Base-by-base conservation (phyloP, 2,329 filamentous ascomycete genomes). In the Pseudodiploospora longispora region DNA sequence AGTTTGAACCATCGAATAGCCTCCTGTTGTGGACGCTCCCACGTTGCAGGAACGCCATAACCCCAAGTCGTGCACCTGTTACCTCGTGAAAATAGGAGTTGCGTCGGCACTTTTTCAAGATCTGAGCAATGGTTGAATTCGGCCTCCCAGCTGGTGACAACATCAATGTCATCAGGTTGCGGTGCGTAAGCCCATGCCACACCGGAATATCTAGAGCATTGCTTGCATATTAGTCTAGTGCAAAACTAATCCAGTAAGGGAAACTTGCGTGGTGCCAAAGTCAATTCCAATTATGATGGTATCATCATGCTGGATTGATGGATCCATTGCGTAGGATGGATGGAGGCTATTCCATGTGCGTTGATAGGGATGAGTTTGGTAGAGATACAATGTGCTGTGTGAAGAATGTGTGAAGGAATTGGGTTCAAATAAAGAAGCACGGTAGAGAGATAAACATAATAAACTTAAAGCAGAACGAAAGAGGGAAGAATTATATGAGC, bases 241-340 rank as follows among this genome's bases (percentile, higher is more conserved):
- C 4, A n/a, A 27, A 10, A 3, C 28, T 29, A 30, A n/a, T 19
- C 19, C 19, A 19, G 19, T 19, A 4, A 6, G 4, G 1, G 6
- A 6, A 3, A 50, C 60, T 46, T 46, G 70, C 51, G 68, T 72
- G 0, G 69, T 72, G 1, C 67, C 68, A 31, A 71, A 70, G 33
- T 71, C 69, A 5, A 72, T 59, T 0, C 67, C 62, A 4, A 70
- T 47, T n/a, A 67, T 50, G 3, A 68, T 52, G 0, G 19, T 27
- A 33, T 58, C 49, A n/a, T 19, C 19, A 19, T 19, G 19, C 19
- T 19, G 19, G 19, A 19, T 19, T 19, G 19, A 19, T 19, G 19
- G 19, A 19, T 47, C 47, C 1, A n/a, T 36, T 1, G 34, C 34
- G 10, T 10, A 10, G 10, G 19, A 12, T 12, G 4, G 6, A 3